Evolutionary conservation across 1,139 yeast genomes (phyloP).

Genomic region (Hanseniaspora uvarum): DNA sequence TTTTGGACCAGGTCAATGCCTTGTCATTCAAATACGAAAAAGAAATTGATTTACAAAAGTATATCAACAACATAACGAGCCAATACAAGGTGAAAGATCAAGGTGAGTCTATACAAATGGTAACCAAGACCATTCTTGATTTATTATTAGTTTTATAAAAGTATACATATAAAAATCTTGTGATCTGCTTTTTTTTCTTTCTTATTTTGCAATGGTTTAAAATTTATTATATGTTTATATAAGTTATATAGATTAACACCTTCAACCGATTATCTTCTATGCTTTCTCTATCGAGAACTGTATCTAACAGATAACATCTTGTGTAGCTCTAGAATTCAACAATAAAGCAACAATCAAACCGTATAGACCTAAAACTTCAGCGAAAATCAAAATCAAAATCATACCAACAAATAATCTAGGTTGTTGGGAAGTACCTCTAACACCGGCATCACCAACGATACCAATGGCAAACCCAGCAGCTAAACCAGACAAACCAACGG

Average conservation of each 20-base stretch:
- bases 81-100: neutral
- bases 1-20: neutral
- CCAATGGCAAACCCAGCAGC: slow-evolving; percentile 99
- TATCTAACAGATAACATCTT: slow-evolving; percentile 68
- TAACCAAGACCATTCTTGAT: neutral
- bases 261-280: neutral
- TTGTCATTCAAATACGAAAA: neutral
- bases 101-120: neutral
- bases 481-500: slow-evolving; percentile 93
- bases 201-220: neutral
- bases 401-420: slow-evolving; percentile 96
- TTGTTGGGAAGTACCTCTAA: slow-evolving; percentile 91
- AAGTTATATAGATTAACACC: neutral
- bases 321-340: slow-evolving; percentile 93
- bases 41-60: neutral
- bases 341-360: slow-evolving; percentile 96
- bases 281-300: neutral
- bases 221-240: neutral
- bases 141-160: neutral
- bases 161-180: no score
- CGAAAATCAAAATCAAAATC: slow-evolving; percentile 93
- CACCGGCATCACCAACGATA: slow-evolving; percentile 98
- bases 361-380: slow-evolving; percentile 95
- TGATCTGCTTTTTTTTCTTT: no score
- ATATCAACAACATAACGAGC: neutral